phyloP scores from a whole-genome alignment of 2,329 filamentous ascomycete species.

The Arthrinium puccinioides region DNA sequence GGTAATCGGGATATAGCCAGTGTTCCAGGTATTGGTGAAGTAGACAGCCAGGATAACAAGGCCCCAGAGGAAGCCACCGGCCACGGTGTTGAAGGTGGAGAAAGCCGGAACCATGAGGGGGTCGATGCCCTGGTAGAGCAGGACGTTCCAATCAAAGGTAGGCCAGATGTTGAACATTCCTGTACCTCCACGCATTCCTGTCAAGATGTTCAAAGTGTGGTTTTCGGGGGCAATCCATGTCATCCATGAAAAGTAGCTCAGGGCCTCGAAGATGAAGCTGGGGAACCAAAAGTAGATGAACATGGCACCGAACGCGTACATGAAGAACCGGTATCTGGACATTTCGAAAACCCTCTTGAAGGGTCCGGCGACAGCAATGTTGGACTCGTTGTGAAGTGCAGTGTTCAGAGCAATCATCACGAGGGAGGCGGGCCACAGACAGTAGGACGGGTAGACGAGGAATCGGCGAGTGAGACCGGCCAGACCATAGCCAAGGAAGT shows the following conservation, averaged over 20 bases:
- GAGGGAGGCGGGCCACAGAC: constrained; percentile 41
- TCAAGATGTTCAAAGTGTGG: constrained; percentile 35
- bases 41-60: constrained; percentile 50
- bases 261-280: constrained; percentile 37
- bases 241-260: constrained; percentile 39
- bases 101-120: constrained; percentile 34
- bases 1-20: constrained; percentile 48
- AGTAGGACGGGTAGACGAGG: constrained; percentile 42
- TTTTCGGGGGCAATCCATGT: constrained; percentile 41
- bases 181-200: constrained; percentile 29
- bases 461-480: constrained; percentile 40
- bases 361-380: constrained; percentile 34
- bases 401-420: constrained; percentile 40
- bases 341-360: constrained; percentile 28
- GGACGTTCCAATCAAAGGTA: constrained; percentile 33
- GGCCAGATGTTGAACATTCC: constrained; percentile 33
- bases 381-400: constrained; percentile 32
- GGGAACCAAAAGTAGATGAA: constrained; percentile 49
- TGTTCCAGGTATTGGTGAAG: constrained; percentile 52
- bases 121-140: constrained; percentile 12
- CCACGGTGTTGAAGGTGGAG: constrained; percentile 54
- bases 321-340: constrained; percentile 36
- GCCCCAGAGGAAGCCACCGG: constrained; percentile 48
- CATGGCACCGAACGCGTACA: constrained; percentile 30
- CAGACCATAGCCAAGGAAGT: constrained; percentile 50